Percentiles rank a stretch among this genome's conserved stretches.
Conservation (phyloP, 2,329 filamentous ascomycete species). For the Sclerotinia subarctica region DNA sequence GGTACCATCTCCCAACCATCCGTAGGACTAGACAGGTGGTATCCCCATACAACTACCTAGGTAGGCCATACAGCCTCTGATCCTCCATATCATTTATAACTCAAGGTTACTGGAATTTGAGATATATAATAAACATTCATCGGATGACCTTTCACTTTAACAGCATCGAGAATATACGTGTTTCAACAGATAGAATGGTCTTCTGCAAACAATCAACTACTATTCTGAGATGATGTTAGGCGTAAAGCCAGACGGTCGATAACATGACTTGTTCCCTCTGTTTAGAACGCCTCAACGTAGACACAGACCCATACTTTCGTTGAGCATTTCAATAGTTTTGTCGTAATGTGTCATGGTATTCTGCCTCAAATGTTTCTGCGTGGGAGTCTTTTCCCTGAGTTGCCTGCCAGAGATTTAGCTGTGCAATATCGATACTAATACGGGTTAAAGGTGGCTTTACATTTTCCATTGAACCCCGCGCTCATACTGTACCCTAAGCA, state of each 20-base stretch:
- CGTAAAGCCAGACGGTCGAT: not conserved
- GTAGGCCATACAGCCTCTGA: not conserved
- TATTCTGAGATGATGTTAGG: not conserved
- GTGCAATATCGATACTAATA: not conserved
- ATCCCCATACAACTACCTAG: not conserved
- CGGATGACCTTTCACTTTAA: not conserved
- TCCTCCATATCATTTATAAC: not conserved
- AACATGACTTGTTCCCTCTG: not conserved
- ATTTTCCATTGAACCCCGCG: conserved; percentile 18
- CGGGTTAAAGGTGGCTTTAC: conserved; percentile 1
- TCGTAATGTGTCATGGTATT: conserved; percentile 56
- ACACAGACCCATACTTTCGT: conserved; percentile 68
- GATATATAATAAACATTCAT: not conserved
- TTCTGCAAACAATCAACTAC: not conserved
- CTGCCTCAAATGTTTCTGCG: conserved; percentile 29
- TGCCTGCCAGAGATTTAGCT: not conserved
- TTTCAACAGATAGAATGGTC: not conserved
- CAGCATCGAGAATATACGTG: not conserved
- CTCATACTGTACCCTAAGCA: conserved; percentile 49
- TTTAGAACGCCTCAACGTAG: conserved; percentile 44
- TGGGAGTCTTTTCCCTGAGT: conserved; percentile 7
- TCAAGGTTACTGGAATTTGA: no score
- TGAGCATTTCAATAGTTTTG: conserved; percentile 68
- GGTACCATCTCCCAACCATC: not conserved
- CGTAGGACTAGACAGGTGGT: not conserved